Base-by-base conservation (phyloP, 164 flowering plant genomes). In the Stephania cephalantha region DNA sequence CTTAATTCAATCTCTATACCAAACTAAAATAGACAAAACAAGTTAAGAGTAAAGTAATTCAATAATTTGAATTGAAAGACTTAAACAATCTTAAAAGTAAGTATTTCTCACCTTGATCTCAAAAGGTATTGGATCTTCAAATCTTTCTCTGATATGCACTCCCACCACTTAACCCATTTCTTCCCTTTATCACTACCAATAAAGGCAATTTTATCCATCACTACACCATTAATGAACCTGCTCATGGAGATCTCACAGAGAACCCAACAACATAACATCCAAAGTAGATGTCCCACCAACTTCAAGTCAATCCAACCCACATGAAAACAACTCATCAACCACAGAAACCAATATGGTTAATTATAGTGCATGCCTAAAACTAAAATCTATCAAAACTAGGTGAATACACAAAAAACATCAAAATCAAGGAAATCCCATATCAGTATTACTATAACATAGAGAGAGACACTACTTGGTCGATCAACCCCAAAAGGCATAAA, bases 291-390 rank as follows among this genome's bases (percentile, higher is more conserved):
- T 25, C 25, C 0, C 25, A 25, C 25, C 25, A 25, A 25, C 71
- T 78, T 87, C 72, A 84, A 75, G 55, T 85, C 87, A 84, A 89
- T 86, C 71, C 87, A 88, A 79, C 87, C 73, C 11, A 86, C 85
- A 85, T 83, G 85, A 63, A 86, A 74, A 76, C 81, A 83, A 81
- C 84, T 84, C 91, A 89, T 88, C 86, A 81, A 89, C 76, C 22
- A 78, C 67, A 76, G 72, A 42, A 73, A 42, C 78, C 78, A 75
- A 61, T 46, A 69, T 53, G 79, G 73, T 65, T 25, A 25, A 25
- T 25, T 63, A 79, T 2, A 71, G 46, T 4, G 25, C 42, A 77
- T 76, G 45, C 73, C 74, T 65, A 78, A 81, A 72, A 71, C 74
- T 79, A 81, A 79, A 64, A 81, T 81, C 76, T 70, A 79, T 81